Evolutionary conservation across 139 green algal genomes (phyloP), one percentile per base, ranked within the genome.

Genomic region (Microglena sp.): DNA sequence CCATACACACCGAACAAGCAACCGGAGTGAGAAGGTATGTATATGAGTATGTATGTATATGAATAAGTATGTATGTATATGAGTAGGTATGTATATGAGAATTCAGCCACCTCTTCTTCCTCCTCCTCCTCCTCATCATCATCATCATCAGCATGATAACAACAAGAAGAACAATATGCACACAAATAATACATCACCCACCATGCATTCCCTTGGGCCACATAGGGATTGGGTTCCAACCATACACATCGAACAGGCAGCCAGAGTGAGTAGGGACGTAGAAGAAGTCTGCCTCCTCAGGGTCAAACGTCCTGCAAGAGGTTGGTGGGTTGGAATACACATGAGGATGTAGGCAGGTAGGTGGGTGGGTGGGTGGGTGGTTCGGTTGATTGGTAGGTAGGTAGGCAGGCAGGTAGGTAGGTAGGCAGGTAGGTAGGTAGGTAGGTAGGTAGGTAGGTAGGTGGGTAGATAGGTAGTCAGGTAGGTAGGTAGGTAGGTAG

Each of bases 201-300:
- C 71, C 71, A 21, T 72, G 53, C 18, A 68, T 54, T 21, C 71
- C 71, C 1, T 43, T 34, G 0, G 74, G 74, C 64, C 65, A 76
- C 33, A 68, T 65, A 27, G 74, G 74, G 24, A 70, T 68, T 34
- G 62, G 35, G 24, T 71, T 70, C 70, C 70, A 76, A 30, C 70
- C 70, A 55, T 71, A 76, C 44, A 76, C 70, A 54, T 76, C 70
- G 36, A 67, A 71, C 2, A 76, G 36, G 63, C 63, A 71, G 55
- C 43, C 57, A 27, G 58, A 54, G 53, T 58, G 73, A 40, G 81
- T 61, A 6, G 79, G 79, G 28, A 81, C 67, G 34, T 80, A 86
- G 66, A 83, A 86, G 71, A 68, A 83, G 68, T 86, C 79, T 0
- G 84, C 84, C 64, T 88, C 75, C 43, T 77, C 55, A 24, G 69